These are phyloP conservation scores for Phytophthora multivora DNA, from an alignment of 352 stramenopile species.

Conservation along the genomic window DNA sequence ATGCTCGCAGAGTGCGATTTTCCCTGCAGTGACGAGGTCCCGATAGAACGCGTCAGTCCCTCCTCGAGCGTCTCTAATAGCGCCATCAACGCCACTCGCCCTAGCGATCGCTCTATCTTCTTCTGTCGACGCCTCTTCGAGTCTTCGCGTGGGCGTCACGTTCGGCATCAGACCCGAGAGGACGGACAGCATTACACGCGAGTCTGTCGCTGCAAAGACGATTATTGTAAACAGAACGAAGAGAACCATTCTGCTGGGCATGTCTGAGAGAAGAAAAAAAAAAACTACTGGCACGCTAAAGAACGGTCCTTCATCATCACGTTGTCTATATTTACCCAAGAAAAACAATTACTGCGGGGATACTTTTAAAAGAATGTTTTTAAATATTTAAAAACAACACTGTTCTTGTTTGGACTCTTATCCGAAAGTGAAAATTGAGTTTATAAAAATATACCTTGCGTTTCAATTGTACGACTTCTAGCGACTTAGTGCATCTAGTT, in stretches of 20 bases:
- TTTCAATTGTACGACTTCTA: too few species aligned
- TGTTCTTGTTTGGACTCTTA: too few species aligned
- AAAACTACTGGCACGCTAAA: too few species aligned
- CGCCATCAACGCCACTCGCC: slow-evolving; percentile 46
- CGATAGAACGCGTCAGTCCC: slow-evolving; percentile 57
- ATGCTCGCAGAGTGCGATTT: slow-evolving; percentile 59
- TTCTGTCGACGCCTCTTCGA: slow-evolving; percentile 1
- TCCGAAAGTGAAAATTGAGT: neutral
- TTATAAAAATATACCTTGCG: neutral
- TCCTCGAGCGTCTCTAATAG: slow-evolving; percentile 58
- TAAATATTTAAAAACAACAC: too few species aligned
- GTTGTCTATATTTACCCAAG: too few species aligned
- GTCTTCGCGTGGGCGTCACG: neutral
- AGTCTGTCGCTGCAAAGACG: neutral
- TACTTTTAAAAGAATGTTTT: too few species aligned
- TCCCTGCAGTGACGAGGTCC: slow-evolving; percentile 53
- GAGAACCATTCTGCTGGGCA: neutral
- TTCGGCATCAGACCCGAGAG: neutral
- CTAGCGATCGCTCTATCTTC: slow-evolving; percentile 20
- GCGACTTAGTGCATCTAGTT: slow-evolving; percentile 11
- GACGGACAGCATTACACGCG: slow-evolving; percentile 1
- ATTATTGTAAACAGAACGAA: neutral
- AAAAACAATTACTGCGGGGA: too few species aligned
- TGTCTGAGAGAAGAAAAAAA: neutral
- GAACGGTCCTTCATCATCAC: too few species aligned